These are phyloP conservation scores for Metroxylon sagu DNA, from an alignment of 176 grass and related monocot genomes.

Conservation along the genomic window DNA sequence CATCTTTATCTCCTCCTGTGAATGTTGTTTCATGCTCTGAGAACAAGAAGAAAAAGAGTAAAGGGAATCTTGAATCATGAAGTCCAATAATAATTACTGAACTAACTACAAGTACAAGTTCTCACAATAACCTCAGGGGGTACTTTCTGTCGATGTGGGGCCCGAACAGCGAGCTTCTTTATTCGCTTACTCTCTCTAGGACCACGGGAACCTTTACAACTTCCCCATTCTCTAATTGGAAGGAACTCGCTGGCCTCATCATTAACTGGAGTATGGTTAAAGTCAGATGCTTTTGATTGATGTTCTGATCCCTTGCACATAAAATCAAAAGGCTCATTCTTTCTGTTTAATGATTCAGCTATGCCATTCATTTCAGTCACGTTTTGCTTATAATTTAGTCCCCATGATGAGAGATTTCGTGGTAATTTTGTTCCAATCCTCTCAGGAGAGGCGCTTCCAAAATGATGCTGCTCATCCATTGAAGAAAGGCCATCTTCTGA, in stretches of 20 bases:
- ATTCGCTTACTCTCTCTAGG: conserved; percentile 15
- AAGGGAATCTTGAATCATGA: not conserved
- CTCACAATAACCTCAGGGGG: conserved; percentile 11
- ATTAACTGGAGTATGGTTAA: conserved; percentile 1
- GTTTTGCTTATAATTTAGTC: conserved; percentile 4
- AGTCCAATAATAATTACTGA: no score
- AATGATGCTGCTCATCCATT: conserved; percentile 16
- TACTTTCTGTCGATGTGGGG: conserved; percentile 1
- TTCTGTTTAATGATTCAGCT: conserved; percentile 9
- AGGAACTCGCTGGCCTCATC: conserved; percentile 16
- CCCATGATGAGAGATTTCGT: conserved; percentile 17
- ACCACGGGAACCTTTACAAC: conserved; percentile 10
- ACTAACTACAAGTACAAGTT: not conserved
- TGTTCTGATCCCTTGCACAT: conserved; percentile 6
- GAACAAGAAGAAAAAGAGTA: conserved; percentile 2
- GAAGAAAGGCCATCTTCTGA: conserved; percentile 2
- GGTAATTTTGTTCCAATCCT: conserved; percentile 1
- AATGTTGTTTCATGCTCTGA: not conserved
- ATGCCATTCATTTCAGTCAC: conserved; percentile 8
- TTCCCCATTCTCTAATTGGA: not conserved
- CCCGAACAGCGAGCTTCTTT: conserved; percentile 15
- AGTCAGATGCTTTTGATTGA: conserved; percentile 18
- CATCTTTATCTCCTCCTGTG: not conserved
- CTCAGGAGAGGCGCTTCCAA: conserved; percentile 5
- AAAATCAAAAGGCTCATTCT: conserved; percentile 16